Base-by-base conservation (phyloP, 2,329 filamentous ascomycete species). In the Teratosphaeria gauchensis region DNA sequence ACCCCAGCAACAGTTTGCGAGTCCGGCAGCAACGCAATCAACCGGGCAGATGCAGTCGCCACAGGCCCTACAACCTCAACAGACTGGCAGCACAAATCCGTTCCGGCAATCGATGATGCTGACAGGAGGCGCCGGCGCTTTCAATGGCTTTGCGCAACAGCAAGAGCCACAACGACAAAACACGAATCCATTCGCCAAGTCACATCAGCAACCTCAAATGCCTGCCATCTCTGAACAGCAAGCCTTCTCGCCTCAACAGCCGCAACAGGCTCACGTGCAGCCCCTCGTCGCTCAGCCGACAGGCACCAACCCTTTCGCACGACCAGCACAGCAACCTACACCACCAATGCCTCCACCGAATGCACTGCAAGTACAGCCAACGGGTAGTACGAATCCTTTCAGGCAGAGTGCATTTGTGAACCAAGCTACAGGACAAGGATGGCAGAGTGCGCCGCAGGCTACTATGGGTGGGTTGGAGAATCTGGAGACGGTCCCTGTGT, bases 331-430 rank as follows among this genome's bases (percentile, higher is more conserved):
- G 51, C 69, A 74, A 46, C 68, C 75, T 14, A 71, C 74, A 19
- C 72, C 74, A 28, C 62, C 75, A 7, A 62, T 70, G 12, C 68
- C 72, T 2, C 72, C 73, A n/a, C 71, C 62, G 46, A 62, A 58
- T 54, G 53, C 80, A 54, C 75, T 94, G 4, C 81, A 82, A 56
- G 84, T 90, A 1, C 90, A 92, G 68, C 82, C 87, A 1, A 96
- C 92, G 0, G 92, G 91, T 8, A 90, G 84, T 68, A 96, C 92
- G 1, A 99, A 99, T 68, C 94, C 94, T 0, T 97, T 97, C 81
- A 84, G 94, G 16, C 91, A 97, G 70, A 90, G 88, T 53, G 85
- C 87, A 3, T 95, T 96, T 72, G 86, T 95, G 56, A 94, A 95
- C 69, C 91, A 95, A 68, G 81, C 85, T 62, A 95, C 91, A 0